Evolutionary conservation across 2,329 filamentous ascomycete genomes (phyloP).

Genomic region (Tetracladium maxilliforme): DNA sequence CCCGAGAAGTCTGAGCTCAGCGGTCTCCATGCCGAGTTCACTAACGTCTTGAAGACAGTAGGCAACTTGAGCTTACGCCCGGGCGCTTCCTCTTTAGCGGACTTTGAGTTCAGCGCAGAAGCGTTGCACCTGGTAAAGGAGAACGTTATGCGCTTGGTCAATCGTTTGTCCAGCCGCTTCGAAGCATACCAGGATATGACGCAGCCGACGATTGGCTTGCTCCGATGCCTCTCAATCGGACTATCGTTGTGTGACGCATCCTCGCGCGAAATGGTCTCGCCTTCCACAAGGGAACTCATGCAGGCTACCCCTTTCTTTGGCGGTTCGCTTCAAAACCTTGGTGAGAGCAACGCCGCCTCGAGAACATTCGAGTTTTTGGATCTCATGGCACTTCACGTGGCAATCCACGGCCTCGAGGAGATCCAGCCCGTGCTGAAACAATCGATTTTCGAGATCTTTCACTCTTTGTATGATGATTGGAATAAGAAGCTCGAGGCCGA

Average conservation of each 20-base stretch:
- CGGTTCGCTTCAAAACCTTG: slow-evolving; percentile 13
- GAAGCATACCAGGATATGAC: slow-evolving; percentile 77
- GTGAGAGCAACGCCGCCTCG: slow-evolving; percentile 1
- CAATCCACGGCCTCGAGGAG: slow-evolving; percentile 29
- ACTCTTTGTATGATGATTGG: slow-evolving; percentile 68
- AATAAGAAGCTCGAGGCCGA: slow-evolving; percentile 62
- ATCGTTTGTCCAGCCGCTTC: slow-evolving; percentile 55
- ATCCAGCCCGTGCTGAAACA: slow-evolving; percentile 28
- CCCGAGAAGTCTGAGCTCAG: slow-evolving; percentile 53
- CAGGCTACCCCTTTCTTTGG: slow-evolving; percentile 39
- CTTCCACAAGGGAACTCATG: too few relatives aligned
- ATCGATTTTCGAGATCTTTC: slow-evolving; percentile 50
- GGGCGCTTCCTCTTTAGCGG: too few relatives aligned
- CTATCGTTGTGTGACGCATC: slow-evolving; percentile 26
- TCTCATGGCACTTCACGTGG: slow-evolving; percentile 25
- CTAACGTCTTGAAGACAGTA: slow-evolving; percentile 47
- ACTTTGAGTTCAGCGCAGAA: slow-evolving; percentile 24
- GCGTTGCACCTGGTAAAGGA: slow-evolving; percentile 26
- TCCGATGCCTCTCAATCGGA: slow-evolving; percentile 67
- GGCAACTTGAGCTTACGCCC: too few relatives aligned
- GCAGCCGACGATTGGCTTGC: slow-evolving; percentile 60
- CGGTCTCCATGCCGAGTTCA: slow-evolving; percentile 70
- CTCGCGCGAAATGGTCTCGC: slow-evolving; percentile 3
- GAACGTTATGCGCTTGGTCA: slow-evolving; percentile 54
- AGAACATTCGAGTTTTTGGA: slow-evolving; percentile 30